phyloP scores from a whole-genome alignment of 352 stramenopile species.

The Globisporangium barbulae region DNA sequence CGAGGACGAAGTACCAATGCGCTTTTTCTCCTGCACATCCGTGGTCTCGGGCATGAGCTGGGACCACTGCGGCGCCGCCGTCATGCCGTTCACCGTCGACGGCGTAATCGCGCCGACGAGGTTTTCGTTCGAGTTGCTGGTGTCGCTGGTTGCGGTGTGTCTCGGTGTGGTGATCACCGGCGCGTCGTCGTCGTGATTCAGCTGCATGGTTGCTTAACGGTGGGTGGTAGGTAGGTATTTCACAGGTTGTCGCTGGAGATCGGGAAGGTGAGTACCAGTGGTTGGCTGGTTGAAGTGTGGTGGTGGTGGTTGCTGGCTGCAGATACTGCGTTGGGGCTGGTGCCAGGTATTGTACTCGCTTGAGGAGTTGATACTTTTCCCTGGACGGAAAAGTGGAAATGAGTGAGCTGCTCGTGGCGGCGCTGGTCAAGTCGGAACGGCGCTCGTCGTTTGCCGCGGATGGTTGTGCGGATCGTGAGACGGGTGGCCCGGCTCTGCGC shows the following conservation, averaged over 20 bases:
- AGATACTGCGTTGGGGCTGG: neutral
- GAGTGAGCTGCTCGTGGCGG: slow-evolving; percentile 15
- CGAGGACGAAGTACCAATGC: slow-evolving; percentile 19
- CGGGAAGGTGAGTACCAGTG: slow-evolving; percentile 2
- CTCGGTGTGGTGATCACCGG: slow-evolving; percentile 4
- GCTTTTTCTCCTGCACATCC: slow-evolving; percentile 16
- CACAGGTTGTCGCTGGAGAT: neutral
- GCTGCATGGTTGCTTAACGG: neutral
- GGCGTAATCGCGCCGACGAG: slow-evolving; percentile 17
- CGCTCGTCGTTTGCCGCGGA: neutral
- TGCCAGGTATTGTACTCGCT: slow-evolving; percentile 8
- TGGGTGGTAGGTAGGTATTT: neutral
- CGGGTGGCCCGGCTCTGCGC: neutral
- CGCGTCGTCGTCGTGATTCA: slow-evolving; percentile 4
- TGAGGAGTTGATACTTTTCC: slow-evolving; percentile 21
- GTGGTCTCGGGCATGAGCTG: slow-evolving; percentile 27
- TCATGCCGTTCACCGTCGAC: slow-evolving; percentile 23
- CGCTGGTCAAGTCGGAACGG: neutral
- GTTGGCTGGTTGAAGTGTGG: neutral
- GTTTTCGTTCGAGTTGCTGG: slow-evolving; percentile 10
- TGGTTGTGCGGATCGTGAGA: slow-evolving; percentile 12
- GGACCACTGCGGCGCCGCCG: slow-evolving; percentile 24
- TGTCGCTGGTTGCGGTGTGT: neutral
- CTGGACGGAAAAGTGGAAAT: slow-evolving; percentile 24
- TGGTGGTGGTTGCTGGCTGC: neutral